Conservation (phyloP, 805 yeast species). For the Wickerhamomyces pijperi region DNA sequence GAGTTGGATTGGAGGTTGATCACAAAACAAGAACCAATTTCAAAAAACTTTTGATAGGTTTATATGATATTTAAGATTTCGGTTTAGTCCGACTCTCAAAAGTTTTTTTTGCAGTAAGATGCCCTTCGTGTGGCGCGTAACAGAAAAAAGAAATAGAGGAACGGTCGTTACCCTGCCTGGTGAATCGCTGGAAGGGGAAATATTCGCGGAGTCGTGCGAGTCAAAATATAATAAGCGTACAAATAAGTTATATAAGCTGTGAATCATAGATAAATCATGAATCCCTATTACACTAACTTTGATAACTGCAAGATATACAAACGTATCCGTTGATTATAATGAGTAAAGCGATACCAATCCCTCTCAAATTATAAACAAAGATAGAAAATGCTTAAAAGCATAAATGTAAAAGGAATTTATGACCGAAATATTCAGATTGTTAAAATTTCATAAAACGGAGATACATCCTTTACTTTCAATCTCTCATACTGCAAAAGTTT, state of each 20-base stretch:
- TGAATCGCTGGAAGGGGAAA: too few relatives aligned
- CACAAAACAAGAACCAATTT: neutral
- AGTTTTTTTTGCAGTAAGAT: neutral
- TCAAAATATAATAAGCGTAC: too few relatives aligned
- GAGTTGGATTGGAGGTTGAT: too few relatives aligned
- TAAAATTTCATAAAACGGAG: conserved; percentile 10
- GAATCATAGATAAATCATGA: too few relatives aligned
- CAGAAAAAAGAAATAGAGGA: too few relatives aligned
- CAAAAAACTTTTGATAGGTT: neutral
- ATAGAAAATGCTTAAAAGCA: neutral
- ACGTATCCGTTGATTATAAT: neutral
- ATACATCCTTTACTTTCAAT: conserved; percentile 10
- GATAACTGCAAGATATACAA: too few relatives aligned
- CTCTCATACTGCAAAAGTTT: conserved; percentile 4
- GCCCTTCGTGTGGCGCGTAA: neutral
- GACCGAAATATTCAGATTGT: conserved; percentile 11
- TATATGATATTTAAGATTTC: neutral
- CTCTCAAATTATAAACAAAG: neutral
- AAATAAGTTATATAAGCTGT: too few relatives aligned
- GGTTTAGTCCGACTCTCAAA: neutral
- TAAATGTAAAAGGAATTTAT: conserved; percentile 9
- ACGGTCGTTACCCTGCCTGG: too few relatives aligned
- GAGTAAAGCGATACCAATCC: neutral
- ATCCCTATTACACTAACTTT: too few relatives aligned
- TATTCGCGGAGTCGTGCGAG: too few relatives aligned